phyloP scores from a whole-genome alignment of 371 early-diverging fungal genomes.

The Fennellomyces sp. region DNA sequence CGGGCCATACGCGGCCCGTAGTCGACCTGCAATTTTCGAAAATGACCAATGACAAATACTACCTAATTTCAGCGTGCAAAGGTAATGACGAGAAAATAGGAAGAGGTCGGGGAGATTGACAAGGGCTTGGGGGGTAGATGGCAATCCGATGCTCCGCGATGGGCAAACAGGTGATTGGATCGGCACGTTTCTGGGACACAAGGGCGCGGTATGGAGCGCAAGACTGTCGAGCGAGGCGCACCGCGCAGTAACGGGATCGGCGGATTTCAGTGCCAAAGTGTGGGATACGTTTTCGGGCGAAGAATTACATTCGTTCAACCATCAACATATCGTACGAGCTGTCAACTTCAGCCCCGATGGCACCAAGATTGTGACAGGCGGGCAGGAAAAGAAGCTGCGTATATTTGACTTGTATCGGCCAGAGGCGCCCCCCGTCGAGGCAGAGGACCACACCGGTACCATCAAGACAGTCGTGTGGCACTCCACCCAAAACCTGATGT shows the following conservation, averaged over 20 bases:
- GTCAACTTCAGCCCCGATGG: conserved; percentile 76
- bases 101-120: neutral
- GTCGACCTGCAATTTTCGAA: conserved; percentile 84
- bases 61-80: conserved; percentile 88
- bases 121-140: conserved; percentile 73
- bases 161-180: conserved; percentile 92
- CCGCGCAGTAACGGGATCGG: conserved; percentile 84
- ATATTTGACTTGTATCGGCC: conserved; percentile 79
- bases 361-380: conserved; percentile 77
- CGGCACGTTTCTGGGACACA: conserved; percentile 86
- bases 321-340: conserved; percentile 82
- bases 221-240: conserved; percentile 72
- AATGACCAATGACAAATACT: conserved; percentile 68
- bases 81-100: conserved; percentile 45
- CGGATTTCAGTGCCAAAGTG: conserved; percentile 88
- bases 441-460: conserved; percentile 64
- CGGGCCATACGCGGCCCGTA: conserved; percentile 89
- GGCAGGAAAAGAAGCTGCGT: conserved; percentile 77
- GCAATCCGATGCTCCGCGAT: conserved; percentile 84
- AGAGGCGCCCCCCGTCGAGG: conserved; percentile 51
- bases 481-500: conserved; percentile 52
- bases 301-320: conserved; percentile 68
- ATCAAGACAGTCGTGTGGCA: conserved; percentile 79
- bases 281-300: conserved; percentile 84
- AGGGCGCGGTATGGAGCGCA: conserved; percentile 92